Percentiles rank a stretch among this genome's conserved stretches.
These are phyloP conservation scores for Inonotus hispidus DNA, from an alignment of 1,284 basidiomycete species.

Conservation along the genomic window DNA sequence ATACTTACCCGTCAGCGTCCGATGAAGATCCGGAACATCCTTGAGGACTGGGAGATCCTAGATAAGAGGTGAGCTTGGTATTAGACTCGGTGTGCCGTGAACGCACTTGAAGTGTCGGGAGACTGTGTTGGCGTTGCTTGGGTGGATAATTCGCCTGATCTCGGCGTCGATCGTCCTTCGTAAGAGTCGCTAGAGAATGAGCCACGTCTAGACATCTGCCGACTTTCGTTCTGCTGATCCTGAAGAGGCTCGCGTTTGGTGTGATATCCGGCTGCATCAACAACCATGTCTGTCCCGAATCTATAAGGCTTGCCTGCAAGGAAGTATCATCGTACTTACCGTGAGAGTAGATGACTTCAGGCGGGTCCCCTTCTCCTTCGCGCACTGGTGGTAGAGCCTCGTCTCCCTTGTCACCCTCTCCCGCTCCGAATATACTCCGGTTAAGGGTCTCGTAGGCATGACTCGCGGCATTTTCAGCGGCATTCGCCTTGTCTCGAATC, in stretches of 20 bases:
- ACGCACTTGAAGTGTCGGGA: slow-evolving; percentile 16
- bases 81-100: neutral
- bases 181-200: slow-evolving; percentile 7
- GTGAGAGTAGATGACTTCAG: slow-evolving; percentile 63
- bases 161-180: slow-evolving; percentile 16
- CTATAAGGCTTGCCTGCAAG: neutral
- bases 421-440: neutral
- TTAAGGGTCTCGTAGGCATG: slow-evolving; percentile 9
- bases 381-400: slow-evolving; percentile 44
- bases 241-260: slow-evolving; percentile 29
- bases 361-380: slow-evolving; percentile 45
- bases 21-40: neutral
- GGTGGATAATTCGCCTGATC: slow-evolving; percentile 12
- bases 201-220: neutral
- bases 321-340: slow-evolving; percentile 37
- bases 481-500: slow-evolving; percentile 25
- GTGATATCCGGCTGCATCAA: slow-evolving; percentile 68
- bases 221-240: neutral
- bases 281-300: slow-evolving; percentile 44
- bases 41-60: slow-evolving; percentile 15
- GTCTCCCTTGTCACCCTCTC: slow-evolving; percentile 34
- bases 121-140: slow-evolving; percentile 11
- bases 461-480: slow-evolving; percentile 24
- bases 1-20: slow-evolving; percentile 2
- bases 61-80: neutral